Conservation (phyloP, 805 yeast genomes). For the Ogataea populi-albae region DNA sequence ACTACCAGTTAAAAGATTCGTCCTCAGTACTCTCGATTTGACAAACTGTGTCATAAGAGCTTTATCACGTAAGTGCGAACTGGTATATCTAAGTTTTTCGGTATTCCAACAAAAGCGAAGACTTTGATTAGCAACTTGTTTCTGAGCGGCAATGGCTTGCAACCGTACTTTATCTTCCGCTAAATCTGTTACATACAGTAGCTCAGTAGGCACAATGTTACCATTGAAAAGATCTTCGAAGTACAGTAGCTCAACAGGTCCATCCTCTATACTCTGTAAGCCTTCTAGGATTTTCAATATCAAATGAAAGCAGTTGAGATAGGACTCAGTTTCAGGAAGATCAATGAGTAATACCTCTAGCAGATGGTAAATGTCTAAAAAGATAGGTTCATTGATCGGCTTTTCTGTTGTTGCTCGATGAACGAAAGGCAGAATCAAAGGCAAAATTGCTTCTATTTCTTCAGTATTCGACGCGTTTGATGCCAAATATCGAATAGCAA, state of each 20-base stretch:
- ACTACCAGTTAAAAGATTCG: conserved; percentile 17
- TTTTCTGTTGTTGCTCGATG: too few species aligned
- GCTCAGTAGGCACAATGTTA: conserved; percentile 3
- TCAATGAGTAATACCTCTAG: conserved; percentile 7
- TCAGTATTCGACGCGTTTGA: not conserved
- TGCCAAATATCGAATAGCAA: conserved; percentile 1
- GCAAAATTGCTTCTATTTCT: not conserved
- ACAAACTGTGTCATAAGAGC: conserved; percentile 18
- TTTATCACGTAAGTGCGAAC: too few species aligned
- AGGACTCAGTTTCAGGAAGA: conserved; percentile 7
- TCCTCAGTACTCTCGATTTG: conserved; percentile 19
- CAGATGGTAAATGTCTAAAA: not conserved
- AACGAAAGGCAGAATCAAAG: not conserved
- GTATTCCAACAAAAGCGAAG: conserved; percentile 1
- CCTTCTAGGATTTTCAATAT: not conserved
- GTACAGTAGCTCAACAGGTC: not conserved
- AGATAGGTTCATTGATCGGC: too few species aligned
- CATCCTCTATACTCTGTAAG: not conserved
- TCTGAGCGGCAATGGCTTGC: not conserved
- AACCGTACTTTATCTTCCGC: not conserved
- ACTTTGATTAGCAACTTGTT: not conserved
- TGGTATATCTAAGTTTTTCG: too few species aligned
- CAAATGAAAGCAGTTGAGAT: not conserved
- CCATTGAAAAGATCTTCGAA: conserved; percentile 3
- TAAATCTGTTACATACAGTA: conserved; percentile 1